Base-by-base conservation (phyloP, 2,329 filamentous ascomycete species). In the Thielaviopsis euricoi region DNA sequence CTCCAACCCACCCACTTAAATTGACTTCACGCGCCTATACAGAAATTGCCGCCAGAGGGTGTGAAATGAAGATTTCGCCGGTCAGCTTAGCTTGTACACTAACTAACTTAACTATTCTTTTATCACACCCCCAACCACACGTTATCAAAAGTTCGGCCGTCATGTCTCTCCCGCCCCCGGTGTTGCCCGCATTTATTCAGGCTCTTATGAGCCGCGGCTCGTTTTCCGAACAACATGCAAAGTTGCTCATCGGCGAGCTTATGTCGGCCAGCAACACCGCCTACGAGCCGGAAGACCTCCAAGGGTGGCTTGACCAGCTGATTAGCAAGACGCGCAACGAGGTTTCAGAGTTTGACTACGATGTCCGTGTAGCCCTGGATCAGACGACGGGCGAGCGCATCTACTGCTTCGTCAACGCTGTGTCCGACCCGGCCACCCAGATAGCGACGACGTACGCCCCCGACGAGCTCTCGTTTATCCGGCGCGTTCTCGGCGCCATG, bases 381-480 rank as follows among this genome's bases (percentile, higher is more conserved):
- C 90, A 96, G 68, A 67, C 70, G 26, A 76, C 76, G 10, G 81
- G 79, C 63, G 73, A 81, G 64, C 80, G 82, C n/a, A 74, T 89
- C 22, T 95, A 84, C 68, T 88, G 87, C 1, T 76, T 98, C 37
- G 85, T 97, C 52, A 98, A 98, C 71, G 88, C 85, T 0, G 85
- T 86, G 10, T 89, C 85, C 61, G 93, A 98, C 69, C 75, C 85
- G 0, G 74, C 91, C 60, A 94, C 89, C 0, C 91, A 96, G 66
- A 77, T 96, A 46, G 89, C 90, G 1, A 97, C 93, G 0, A 82
- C 80, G 0, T 87, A 86, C 67, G 79, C 77, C 7, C 74, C 88
- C 0, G 89, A 95, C 63, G 90, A 97, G 72, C 87, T 97, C 33
- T 82, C 86, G 0, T 98, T 89, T 67, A 80, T 97, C 57, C 93